Conservation (phyloP, 345 rosid genomes). For the Melastoma malabathricum region DNA sequence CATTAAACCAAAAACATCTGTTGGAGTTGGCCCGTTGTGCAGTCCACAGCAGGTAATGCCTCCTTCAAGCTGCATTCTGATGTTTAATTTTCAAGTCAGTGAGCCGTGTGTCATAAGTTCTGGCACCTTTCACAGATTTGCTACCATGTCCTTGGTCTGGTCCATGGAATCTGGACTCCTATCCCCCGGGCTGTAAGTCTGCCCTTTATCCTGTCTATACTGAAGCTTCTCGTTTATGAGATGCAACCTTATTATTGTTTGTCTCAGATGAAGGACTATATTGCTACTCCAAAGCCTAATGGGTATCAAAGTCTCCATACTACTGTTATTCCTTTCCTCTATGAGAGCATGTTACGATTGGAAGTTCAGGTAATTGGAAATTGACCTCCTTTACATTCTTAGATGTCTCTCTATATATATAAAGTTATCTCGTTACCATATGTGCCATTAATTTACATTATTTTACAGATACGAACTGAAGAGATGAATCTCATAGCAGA, state of each 20-base stretch:
- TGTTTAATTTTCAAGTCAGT: not conserved
- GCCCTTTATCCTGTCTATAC: slow-evolving; percentile 5
- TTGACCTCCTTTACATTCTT: slow-evolving; percentile 1
- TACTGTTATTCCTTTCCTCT: slow-evolving; percentile 74
- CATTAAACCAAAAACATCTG: slow-evolving; percentile 64
- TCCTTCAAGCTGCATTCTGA: slow-evolving; percentile 4
- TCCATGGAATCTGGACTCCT: slow-evolving; percentile 96
- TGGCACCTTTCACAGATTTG: slow-evolving; percentile 58
- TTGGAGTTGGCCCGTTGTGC: slow-evolving; percentile 69
- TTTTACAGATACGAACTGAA: slow-evolving; percentile 82
- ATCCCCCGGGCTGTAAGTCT: slow-evolving; percentile 72
- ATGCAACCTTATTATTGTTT: not conserved
- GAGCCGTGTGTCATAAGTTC: no score
- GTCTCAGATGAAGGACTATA: slow-evolving; percentile 84
- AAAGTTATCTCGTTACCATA: slow-evolving; percentile 2
- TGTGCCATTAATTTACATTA: not conserved
- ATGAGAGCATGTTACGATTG: slow-evolving; percentile 81
- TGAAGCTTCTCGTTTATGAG: not conserved
- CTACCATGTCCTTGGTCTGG: slow-evolving; percentile 89
- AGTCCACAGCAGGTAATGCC: slow-evolving; percentile 74
- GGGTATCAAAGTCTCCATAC: slow-evolving; percentile 99
- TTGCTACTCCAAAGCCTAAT: slow-evolving; percentile 96
- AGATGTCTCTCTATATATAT: slow-evolving; percentile 1
- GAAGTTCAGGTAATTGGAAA: slow-evolving; percentile 59
- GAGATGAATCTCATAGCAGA: slow-evolving; percentile 97